Percentiles rank a stretch among this genome's conserved stretches.
phyloP scores from a whole-genome alignment of 208 protist genomes.

The Leishmania martiniquensis region DNA sequence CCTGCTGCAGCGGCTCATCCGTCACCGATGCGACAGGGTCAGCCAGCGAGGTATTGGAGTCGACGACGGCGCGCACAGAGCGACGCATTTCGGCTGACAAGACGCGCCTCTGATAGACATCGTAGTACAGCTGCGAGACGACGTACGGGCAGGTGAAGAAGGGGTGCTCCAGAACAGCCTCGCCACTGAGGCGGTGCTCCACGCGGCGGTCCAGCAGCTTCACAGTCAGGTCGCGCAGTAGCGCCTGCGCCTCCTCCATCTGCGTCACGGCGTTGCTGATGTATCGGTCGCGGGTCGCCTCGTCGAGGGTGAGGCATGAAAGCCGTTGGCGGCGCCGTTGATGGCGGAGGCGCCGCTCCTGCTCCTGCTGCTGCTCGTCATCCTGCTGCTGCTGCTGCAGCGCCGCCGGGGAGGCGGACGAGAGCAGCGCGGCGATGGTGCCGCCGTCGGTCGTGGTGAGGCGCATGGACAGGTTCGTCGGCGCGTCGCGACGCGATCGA shows the following conservation, averaged over 20 bases:
- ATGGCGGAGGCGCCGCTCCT: slow-evolving; percentile 17
- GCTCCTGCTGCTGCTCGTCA: slow-evolving; percentile 28
- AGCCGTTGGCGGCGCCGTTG: slow-evolving; percentile 26
- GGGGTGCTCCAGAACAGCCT: slow-evolving; percentile 79
- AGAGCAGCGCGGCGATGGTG: slow-evolving; percentile 29
- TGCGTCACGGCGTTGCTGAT: slow-evolving; percentile 40
- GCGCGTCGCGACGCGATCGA: slow-evolving; percentile 19
- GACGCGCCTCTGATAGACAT: slow-evolving; percentile 33
- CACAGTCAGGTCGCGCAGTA: slow-evolving; percentile 70
- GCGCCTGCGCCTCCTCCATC: slow-evolving; percentile 58
- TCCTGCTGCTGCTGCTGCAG: slow-evolving; percentile 19
- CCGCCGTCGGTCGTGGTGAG: slow-evolving; percentile 27
- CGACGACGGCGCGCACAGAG: background rate
- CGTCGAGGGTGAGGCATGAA: slow-evolving; percentile 35
- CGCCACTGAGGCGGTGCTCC: slow-evolving; percentile 64
- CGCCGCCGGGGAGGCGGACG: slow-evolving; percentile 14
- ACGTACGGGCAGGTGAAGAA: slow-evolving; percentile 88
- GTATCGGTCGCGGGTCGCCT: slow-evolving; percentile 40
- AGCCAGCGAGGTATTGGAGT: background rate
- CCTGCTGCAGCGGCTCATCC: slow-evolving; percentile 5
- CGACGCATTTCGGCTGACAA: slow-evolving; percentile 13
- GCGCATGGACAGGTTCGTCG: slow-evolving; percentile 32
- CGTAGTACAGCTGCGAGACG: slow-evolving; percentile 77
- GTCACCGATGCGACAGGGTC: slow-evolving; percentile 1
- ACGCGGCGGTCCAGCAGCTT: slow-evolving; percentile 59